Evolutionary conservation across 2,329 filamentous ascomycete genomes (phyloP), one percentile per base, ranked within the genome.

Genomic region (Penicillium expansum): DNA sequence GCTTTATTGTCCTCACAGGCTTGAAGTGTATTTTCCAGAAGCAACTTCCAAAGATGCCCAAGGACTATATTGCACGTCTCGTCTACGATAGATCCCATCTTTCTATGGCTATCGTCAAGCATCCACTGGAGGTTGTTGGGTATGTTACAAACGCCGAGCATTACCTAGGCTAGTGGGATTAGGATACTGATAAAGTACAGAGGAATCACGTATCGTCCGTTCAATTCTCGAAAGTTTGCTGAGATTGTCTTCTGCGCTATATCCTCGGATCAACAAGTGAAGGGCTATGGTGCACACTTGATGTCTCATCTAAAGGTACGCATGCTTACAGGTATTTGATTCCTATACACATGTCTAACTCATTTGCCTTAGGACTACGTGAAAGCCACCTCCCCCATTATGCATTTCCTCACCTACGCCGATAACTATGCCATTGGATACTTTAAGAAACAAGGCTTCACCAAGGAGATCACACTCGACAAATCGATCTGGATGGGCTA

Each of bases 211-310:
- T 99, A 96, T 76, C 87, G 93, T 14, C 92, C 92, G 0, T 99
- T 99, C 77, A 91, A 92, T 70, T 88, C 88, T 54, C 89, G 93
- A 52, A 86, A 90, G 67, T 99, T 99, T 70, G 94, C 94, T 62
- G 94, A 99, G 77, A 99, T 99, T 67, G 94, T 99, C 56, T 99
- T 99, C 72, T 99, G 93, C 74, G 94, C 94, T 65, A 96, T 99
- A 67, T 95, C 90, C 53, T 96, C 91, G 0, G 94, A 97, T 71
- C 94, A 99, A 75, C 94, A 99, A 76, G 94, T 99, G 66, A 99
- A 97, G 76, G 94, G 94, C 33, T 99, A 99, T 71, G 94, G 94
- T 62, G 93, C 94, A 11, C 93, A 97, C 80, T 82, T 99, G 20
- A 99, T 99, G 94, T 93, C 91, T 2, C 94, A 99, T 72, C 79